phyloP scores from a whole-genome alignment of 108 stramenopile species.

The Conticribra guillardii region DNA sequence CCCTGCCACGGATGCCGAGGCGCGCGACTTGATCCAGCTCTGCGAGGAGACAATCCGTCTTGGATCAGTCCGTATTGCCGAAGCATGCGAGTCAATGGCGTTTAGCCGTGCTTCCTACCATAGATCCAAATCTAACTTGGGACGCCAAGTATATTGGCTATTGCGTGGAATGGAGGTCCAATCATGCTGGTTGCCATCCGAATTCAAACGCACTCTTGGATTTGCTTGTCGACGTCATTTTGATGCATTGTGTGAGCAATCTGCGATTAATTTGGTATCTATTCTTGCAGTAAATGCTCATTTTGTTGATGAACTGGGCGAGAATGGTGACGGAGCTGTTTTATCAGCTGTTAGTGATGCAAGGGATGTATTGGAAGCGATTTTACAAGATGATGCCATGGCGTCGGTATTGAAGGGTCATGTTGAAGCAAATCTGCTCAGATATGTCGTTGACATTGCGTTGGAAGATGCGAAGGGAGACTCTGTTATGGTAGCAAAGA shows the following conservation, averaged over 20 bases:
- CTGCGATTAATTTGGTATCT: slow-evolving; percentile 39
- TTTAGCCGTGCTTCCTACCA: slow-evolving; percentile 62
- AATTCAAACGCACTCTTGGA: slow-evolving; percentile 30
- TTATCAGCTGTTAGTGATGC: slow-evolving; percentile 11
- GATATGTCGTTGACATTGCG: slow-evolving; percentile 56
- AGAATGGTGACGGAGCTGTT: background rate
- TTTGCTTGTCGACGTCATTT: slow-evolving; percentile 48
- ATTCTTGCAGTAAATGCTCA: slow-evolving; percentile 22
- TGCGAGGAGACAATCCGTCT: slow-evolving; percentile 51
- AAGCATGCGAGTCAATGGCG: slow-evolving; percentile 69
- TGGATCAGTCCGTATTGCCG: slow-evolving; percentile 65
- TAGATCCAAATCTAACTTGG: slow-evolving; percentile 17
- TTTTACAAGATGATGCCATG: slow-evolving; percentile 33
- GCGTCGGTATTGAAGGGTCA: slow-evolving; percentile 32
- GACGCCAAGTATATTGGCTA: slow-evolving; percentile 63
- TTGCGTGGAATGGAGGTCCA: slow-evolving; percentile 67
- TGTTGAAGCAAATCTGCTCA: slow-evolving; percentile 45
- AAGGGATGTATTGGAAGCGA: slow-evolving; percentile 28
- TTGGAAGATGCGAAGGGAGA: slow-evolving; percentile 51
- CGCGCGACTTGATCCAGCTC: slow-evolving; percentile 54
- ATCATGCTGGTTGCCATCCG: slow-evolving; percentile 44
- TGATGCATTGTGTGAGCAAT: slow-evolving; percentile 41
- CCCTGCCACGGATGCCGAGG: slow-evolving; percentile 72
- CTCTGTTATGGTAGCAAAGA: slow-evolving; percentile 40
- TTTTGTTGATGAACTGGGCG: background rate